Conservation (phyloP, 208 protist genomes). For the Crithidia sp. region DNA sequence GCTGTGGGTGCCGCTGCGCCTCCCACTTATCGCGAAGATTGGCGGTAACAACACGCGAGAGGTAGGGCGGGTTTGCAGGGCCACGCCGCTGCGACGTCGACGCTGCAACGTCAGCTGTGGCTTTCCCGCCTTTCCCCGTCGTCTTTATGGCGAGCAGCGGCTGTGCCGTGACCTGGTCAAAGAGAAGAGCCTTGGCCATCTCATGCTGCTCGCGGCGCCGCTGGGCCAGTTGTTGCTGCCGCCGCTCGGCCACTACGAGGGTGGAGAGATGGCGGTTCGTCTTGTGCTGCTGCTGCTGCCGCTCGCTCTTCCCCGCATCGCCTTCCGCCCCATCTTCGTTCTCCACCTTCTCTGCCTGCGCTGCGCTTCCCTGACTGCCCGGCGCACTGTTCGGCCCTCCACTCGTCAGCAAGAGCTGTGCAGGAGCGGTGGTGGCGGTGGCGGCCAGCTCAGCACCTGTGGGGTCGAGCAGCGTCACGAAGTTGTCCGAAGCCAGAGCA, state of each 20-base stretch:
- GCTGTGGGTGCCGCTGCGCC: slow-evolving; percentile 43
- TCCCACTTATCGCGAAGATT: slow-evolving; percentile 46
- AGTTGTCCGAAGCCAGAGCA: slow-evolving; percentile 65
- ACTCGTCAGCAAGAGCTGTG: too few species aligned
- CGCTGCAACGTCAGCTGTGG: not conserved
- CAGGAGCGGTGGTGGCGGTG: too few species aligned
- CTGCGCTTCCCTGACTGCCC: too few species aligned
- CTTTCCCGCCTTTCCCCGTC: not conserved
- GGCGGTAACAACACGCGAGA: slow-evolving; percentile 32
- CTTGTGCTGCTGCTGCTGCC: slow-evolving; percentile 8
- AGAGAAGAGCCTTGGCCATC: slow-evolving; percentile 27
- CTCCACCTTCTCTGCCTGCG: not conserved
- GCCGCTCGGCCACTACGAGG: slow-evolving; percentile 20
- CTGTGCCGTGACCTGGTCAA: slow-evolving; percentile 32
- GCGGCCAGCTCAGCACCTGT: slow-evolving; percentile 32
- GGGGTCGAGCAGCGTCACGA: slow-evolving; percentile 58
- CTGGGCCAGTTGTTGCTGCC: slow-evolving; percentile 11
- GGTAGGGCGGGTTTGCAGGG: slow-evolving; percentile 23
- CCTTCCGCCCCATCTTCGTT: not conserved
- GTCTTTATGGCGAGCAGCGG: not conserved
- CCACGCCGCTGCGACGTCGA: not conserved
- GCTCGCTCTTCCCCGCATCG: not conserved
- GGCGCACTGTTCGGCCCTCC: not conserved
- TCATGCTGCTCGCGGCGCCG: slow-evolving; percentile 31
- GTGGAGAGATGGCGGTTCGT: slow-evolving; percentile 13